Base-by-base conservation (phyloP, 495 filamentous ascomycete genomes). In the Lasiosphaeris hirsuta region DNA sequence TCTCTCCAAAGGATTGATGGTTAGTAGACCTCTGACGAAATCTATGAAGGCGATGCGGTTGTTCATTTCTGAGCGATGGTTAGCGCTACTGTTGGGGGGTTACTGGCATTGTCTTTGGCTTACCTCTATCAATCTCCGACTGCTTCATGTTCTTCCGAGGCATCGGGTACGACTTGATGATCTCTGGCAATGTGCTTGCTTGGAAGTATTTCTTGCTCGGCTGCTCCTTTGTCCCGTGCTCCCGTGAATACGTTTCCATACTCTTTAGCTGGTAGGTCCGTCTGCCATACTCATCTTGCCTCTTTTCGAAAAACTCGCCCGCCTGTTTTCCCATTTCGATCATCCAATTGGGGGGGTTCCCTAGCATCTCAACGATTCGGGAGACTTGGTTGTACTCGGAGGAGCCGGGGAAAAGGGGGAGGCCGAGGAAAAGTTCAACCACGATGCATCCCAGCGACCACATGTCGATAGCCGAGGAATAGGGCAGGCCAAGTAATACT, bases 141-240 rank as follows among this genome's bases (percentile, higher is more conserved):
- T 87, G 95, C 76, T 99, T 99, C 95, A 99, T 99, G 61, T 97
- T 96, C 75, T 99, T 99, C 68, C 95, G 78, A 33, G 95, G 95
- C 92, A 99, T 96, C 37, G 94, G 86, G 69, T 99, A 99, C 59
- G 87, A 89, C 65, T 94, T 87, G 71, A 99, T 97, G 60, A 99
- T 97, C 56, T 97, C 95, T 13, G 95, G 92, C 48, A 99, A 72
- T 2, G 92, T 96, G 34, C 84, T 96, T 3, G 92, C 90, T 63
- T 88, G 85, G 76, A 99, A 99, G 71, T 99, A 99, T 73, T 97
- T 97, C 81, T 99, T 99, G 81, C 95, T 97, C 41, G 95, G 95
- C 71, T 97, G 94, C 70, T 99, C 95, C 70, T 99, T 97, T 10
- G 90, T 92, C 56, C 87, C 86, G 63, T 96, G 93, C 69, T 99